Evolutionary conservation across 108 stramenopile genomes (phyloP).

Genomic region (Nannochloropsis gaditana): DNA sequence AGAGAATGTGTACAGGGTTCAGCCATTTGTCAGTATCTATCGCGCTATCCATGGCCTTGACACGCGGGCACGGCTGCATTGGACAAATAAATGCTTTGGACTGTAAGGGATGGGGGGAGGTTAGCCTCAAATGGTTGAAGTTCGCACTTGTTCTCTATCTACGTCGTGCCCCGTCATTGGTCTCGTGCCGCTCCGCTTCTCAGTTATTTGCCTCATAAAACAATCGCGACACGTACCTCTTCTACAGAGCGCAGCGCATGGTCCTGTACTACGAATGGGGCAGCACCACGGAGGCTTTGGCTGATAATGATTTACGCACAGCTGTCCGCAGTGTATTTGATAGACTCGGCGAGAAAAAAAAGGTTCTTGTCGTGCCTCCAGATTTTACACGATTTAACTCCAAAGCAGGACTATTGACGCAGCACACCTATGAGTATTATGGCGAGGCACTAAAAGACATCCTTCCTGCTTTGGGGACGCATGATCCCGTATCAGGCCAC

Average conservation of each 20-base stretch:
- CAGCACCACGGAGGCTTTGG: conserved; percentile 8
- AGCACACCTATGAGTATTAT: conserved; percentile 74
- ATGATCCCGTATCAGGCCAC: conserved; percentile 75
- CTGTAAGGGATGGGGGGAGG: too few relatives aligned
- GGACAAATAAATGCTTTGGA: too few relatives aligned
- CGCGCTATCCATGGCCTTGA: too few relatives aligned
- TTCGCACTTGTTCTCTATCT: too few relatives aligned
- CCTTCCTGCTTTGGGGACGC: conserved; percentile 83
- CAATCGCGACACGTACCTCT: too few relatives aligned
- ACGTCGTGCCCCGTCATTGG: too few relatives aligned
- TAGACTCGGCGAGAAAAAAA: conserved; percentile 46
- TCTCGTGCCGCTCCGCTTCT: too few relatives aligned
- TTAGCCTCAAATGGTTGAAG: too few relatives aligned
- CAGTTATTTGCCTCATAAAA: too few relatives aligned
- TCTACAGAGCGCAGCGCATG: background rate
- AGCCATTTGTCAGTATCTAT: too few relatives aligned
- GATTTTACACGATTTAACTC: conserved; percentile 86
- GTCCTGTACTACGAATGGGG: conserved; percentile 17
- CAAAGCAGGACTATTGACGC: conserved; percentile 71
- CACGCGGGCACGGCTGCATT: too few relatives aligned
- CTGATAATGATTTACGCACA: conserved; percentile 10
- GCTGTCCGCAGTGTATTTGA: conserved; percentile 18
- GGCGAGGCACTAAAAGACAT: conserved; percentile 64
- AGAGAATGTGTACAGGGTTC: too few relatives aligned
- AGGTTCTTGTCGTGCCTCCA: conserved; percentile 77